Evolutionary conservation across 352 stramenopile genomes (phyloP).

Genomic region (Globisporangium splendens): DNA sequence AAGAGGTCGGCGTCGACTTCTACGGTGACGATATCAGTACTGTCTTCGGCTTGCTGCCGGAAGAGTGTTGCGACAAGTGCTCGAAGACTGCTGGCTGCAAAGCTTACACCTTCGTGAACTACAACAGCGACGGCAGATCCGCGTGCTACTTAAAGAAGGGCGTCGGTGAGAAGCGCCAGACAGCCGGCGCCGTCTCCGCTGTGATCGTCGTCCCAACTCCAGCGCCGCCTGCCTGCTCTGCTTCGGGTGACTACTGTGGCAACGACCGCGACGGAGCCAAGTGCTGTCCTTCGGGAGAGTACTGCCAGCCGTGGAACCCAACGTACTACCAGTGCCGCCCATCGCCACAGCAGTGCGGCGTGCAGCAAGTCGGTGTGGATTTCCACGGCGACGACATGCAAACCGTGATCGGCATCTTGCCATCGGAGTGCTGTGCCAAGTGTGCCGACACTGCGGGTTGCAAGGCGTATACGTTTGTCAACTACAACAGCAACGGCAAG

Average conservation of each 20-base stretch:
- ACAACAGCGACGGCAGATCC: neutral
- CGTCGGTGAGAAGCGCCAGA: neutral
- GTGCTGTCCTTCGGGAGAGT: conserved; percentile 12
- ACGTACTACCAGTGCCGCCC: conserved; percentile 1
- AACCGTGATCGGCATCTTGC: too few species aligned
- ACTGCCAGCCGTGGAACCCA: conserved; percentile 27
- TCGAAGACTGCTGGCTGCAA: conserved; percentile 6
- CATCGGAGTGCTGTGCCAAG: too few species aligned
- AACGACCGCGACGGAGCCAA: conserved; percentile 6
- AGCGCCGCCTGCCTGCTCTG: neutral
- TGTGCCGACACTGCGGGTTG: too few species aligned
- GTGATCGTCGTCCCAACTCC: neutral
- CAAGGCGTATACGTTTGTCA: too few species aligned
- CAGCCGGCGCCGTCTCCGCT: neutral
- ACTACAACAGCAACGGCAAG: too few species aligned
- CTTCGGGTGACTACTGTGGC: conserved; percentile 9
- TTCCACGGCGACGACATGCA: too few species aligned
- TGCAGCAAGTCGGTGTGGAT: too few species aligned
- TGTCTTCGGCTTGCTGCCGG: conserved; percentile 6
- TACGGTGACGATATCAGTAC: conserved; percentile 11
- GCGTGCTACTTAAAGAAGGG: conserved; percentile 4
- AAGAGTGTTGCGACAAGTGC: conserved; percentile 11
- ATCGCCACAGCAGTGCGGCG: too few species aligned
- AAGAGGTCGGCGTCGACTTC: neutral
- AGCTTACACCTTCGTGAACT: conserved; percentile 15